Conservation (phyloP, 2,329 filamentous ascomycete species). For the Lasiodiplodia sp. region DNA sequence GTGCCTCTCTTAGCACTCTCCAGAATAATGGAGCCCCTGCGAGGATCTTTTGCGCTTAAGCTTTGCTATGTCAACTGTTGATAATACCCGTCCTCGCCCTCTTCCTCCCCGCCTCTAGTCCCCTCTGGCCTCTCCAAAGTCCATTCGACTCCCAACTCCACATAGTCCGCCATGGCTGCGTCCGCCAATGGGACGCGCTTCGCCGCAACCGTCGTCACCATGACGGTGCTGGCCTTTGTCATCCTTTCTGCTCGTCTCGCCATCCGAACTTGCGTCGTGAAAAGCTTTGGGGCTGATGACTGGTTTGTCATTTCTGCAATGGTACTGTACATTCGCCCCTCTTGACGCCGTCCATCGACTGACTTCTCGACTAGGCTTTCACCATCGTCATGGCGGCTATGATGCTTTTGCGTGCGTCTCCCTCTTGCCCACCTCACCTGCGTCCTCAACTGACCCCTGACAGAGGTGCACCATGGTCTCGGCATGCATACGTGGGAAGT, state of each 20-base stretch:
- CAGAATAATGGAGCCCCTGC: constrained; percentile 8
- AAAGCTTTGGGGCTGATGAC: constrained; percentile 20
- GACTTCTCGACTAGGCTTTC: not conserved
- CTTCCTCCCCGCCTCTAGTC: not conserved
- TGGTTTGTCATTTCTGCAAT: constrained; percentile 26
- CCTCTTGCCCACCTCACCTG: not conserved
- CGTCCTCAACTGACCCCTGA: not conserved
- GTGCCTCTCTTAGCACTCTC: constrained; percentile 7
- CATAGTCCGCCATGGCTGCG: not conserved
- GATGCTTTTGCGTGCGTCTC: constrained; percentile 14
- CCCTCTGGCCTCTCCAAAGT: constrained; percentile 6
- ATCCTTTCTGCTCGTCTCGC: constrained; percentile 1
- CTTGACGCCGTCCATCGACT: not conserved
- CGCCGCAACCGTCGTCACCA: constrained; percentile 23
- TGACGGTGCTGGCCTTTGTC: constrained; percentile 22
- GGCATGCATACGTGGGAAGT: constrained; percentile 21
- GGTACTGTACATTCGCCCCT: not conserved
- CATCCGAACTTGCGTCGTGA: constrained; percentile 6
- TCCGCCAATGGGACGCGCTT: constrained; percentile 10
- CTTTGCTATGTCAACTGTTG: constrained; percentile 4
- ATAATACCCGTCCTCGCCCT: constrained; percentile 23
- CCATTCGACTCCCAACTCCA: not conserved
- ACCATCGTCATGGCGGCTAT: constrained; percentile 13
- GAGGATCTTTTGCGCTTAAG: constrained; percentile 10
- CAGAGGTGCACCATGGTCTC: constrained; percentile 22